Evolutionary conservation across 352 stramenopile species (phyloP), one percentile per base, ranked within the genome.

Genomic region (Phytophthora lateralis): DNA sequence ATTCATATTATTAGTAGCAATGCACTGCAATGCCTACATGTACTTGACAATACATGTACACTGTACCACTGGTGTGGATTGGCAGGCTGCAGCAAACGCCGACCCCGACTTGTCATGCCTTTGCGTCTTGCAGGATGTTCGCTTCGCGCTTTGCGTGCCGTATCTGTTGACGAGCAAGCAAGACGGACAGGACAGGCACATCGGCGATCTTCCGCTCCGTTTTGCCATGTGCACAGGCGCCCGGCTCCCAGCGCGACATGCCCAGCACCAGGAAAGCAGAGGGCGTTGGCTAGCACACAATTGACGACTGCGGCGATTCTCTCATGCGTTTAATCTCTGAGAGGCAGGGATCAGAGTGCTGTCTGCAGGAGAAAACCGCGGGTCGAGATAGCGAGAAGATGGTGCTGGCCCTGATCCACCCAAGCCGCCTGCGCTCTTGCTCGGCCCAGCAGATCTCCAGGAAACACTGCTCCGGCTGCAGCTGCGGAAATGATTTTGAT

Each of bases 401-500:
- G 56, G 50, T 67, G 39, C 15, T 3, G 43, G 37, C 10, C 35
- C 57, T 66, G 63, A 48, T 66, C 63, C 37, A 43, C 27, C 7
- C 50, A 24, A 52, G 20, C 35, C 34, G 47, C 24, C 58, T 50
- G 34, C 30, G 39, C 53, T 65, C 59, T 69, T 59, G 55, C 48
- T 69, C 51, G 29, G 8, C 24, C 12, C 17, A 12, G 44, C 60
- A 63, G 43, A 69, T 69, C 61, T 35, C 21, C 17, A 20, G 35
- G 38, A 48, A 47, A 6, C 11, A 15, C n/a, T 55, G 30, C 41
- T 39, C 57, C 48, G 52, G 43, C 55, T 74, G 55, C 60, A 58
- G 61, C 41, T 66, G 65, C 39, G 41, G 49, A 70, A 66, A 55
- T 57, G 65, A 69, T 66, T 69, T 66, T 55, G 48, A 54, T 63